Evolutionary conservation across 2,329 filamentous ascomycete species (phyloP).

Genomic region (Ceratocystis variospora): DNA sequence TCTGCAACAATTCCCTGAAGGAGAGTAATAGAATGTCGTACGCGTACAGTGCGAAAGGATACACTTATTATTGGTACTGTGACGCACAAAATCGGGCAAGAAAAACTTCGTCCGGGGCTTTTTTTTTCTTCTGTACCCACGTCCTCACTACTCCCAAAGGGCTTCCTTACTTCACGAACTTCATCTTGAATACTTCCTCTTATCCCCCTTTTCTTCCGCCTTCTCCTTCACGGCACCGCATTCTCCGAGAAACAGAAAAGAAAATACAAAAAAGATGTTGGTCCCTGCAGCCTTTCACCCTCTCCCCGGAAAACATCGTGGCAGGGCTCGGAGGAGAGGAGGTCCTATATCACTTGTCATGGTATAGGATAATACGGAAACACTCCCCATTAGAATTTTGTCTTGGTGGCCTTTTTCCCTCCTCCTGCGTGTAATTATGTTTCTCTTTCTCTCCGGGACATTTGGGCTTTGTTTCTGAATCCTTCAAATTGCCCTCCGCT

Average conservation of each 20-base stretch:
- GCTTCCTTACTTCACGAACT: not conserved
- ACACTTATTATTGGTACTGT: not conserved
- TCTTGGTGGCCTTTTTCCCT: not conserved
- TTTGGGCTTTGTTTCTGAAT: not conserved
- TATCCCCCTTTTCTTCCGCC: not conserved
- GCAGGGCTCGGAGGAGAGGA: not conserved
- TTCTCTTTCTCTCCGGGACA: not conserved
- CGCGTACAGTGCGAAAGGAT: not conserved
- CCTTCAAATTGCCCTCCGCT: not conserved
- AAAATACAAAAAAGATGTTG: not conserved
- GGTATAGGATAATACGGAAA: not conserved
- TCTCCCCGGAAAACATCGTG: not conserved
- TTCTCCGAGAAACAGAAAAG: not conserved
- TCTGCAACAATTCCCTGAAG: not conserved
- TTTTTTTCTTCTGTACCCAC: not conserved
- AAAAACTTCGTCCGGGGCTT: not conserved
- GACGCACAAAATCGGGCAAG: not conserved
- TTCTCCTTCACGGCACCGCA: not conserved
- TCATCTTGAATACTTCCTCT: not conserved
- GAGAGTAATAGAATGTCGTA: not conserved
- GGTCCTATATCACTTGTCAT: not conserved
- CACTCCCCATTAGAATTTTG: not conserved
- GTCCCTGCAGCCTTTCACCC: not conserved
- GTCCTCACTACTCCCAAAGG: not conserved
- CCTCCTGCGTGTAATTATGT: not conserved